These are phyloP conservation scores for Ormosia emarginata DNA, from an alignment of 306 rosid species.

Conservation along the genomic window DNA sequence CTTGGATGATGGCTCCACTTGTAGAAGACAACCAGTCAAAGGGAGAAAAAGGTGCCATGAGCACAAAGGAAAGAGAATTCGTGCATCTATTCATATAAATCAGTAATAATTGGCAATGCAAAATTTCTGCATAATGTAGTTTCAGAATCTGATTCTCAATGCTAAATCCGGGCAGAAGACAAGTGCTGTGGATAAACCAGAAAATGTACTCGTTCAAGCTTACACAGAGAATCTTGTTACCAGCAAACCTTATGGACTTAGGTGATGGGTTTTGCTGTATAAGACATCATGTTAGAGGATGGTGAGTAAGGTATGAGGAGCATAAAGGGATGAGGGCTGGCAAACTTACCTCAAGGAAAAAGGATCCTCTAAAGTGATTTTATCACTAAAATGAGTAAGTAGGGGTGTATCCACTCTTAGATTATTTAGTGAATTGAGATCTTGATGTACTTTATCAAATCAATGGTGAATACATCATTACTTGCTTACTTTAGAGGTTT, in stretches of 20 bases:
- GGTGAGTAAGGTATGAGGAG: conserved; percentile 2
- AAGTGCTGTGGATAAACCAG: not conserved
- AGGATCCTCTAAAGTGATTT: no score
- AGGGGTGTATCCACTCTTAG: no score
- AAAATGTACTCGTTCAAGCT: not conserved
- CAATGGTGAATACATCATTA: no score
- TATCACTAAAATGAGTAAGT: no score
- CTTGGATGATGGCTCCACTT: conserved; percentile 59
- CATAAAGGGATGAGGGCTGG: not conserved
- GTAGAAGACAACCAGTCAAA: conserved; percentile 45
- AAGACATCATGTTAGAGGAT: not conserved
- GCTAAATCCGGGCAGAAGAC: not conserved
- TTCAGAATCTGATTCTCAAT: not conserved
- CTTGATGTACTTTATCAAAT: no score
- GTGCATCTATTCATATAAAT: conserved; percentile 1
- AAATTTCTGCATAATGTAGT: not conserved
- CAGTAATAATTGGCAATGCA: conserved; percentile 15
- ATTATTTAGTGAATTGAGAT: no score
- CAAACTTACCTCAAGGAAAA: not conserved
- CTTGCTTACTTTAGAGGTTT: no score
- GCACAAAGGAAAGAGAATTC: conserved; percentile 73
- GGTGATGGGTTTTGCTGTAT: conserved; percentile 22
- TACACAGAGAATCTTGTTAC: not conserved
- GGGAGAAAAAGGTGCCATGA: conserved; percentile 74
- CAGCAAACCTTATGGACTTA: conserved; percentile 2